A percentile compares a stretch with the other conserved stretches of the same genome.
These are phyloP conservation scores for Thelonectria olida DNA, from an alignment of 2,329 filamentous ascomycete genomes.

Conservation along the genomic window DNA sequence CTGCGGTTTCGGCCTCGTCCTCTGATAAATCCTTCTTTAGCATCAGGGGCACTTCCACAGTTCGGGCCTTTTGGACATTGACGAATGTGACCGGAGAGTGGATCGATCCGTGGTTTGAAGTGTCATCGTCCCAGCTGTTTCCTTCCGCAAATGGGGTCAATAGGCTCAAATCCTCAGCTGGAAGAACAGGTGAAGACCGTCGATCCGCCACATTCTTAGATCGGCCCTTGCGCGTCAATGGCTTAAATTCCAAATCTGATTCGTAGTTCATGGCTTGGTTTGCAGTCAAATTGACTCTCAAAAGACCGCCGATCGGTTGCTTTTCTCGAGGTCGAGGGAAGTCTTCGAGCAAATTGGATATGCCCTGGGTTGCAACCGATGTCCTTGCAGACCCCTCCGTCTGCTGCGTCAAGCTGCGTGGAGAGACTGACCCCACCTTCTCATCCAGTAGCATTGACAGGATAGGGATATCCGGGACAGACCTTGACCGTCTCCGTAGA, in stretches of 20 bases:
- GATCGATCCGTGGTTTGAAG: slow-evolving; percentile 56
- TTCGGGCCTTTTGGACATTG: slow-evolving; percentile 52
- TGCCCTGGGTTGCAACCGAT: slow-evolving; percentile 13
- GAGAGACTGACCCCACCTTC: slow-evolving; percentile 2
- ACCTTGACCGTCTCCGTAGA: slow-evolving; percentile 40
- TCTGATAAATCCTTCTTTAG: slow-evolving; percentile 17
- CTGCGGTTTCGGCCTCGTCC: slow-evolving; percentile 12
- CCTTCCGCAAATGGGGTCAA: slow-evolving; percentile 47
- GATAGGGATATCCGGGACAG: slow-evolving; percentile 37
- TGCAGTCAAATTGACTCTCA: slow-evolving; percentile 33
- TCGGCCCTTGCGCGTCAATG: slow-evolving; percentile 14
- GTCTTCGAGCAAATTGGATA: slow-evolving; percentile 20
- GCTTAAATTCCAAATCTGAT: slow-evolving; percentile 1
- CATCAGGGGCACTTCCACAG: slow-evolving; percentile 42
- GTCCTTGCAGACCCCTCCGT: slow-evolving; percentile 14
- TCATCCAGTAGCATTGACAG: slow-evolving; percentile 20
- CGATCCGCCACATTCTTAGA: slow-evolving; percentile 49
- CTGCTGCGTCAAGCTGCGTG: slow-evolving; percentile 1
- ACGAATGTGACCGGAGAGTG: slow-evolving; percentile 58
- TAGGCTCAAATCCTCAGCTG: slow-evolving; percentile 44
- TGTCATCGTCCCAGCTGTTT: slow-evolving; percentile 51
- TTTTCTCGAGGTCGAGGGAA: slow-evolving; percentile 10
- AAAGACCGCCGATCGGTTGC: not conserved
- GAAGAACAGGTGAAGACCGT: slow-evolving; percentile 61
- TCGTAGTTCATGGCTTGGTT: slow-evolving; percentile 10